Conservation (phyloP, 2,329 filamentous ascomycete species). For the Diaporthe citrichinensis region DNA sequence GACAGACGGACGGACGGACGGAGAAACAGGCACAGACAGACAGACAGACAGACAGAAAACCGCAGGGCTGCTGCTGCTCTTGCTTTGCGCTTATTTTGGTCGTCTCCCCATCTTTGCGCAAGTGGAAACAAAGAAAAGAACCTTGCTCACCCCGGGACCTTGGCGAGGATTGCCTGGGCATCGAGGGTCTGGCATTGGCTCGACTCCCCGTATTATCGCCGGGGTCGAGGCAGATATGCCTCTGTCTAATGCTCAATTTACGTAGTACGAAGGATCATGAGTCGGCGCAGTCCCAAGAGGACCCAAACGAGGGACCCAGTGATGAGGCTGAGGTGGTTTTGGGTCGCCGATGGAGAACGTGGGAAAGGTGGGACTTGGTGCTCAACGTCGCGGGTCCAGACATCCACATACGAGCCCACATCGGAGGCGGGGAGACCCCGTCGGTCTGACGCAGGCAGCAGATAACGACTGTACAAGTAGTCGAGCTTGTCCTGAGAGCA, state of each 20-base stretch:
- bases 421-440: conserved; percentile 24
- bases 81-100: not conserved
- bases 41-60: not conserved
- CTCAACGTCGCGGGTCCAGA: not conserved
- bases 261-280: conserved; percentile 23
- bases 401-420: conserved; percentile 5
- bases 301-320: conserved; percentile 1
- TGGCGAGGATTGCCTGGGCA: conserved; percentile 18
- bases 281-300: not conserved
- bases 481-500: not conserved
- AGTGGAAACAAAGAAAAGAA: conserved; percentile 2
- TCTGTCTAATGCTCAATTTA: conserved; percentile 10
- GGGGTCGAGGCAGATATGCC: conserved; percentile 24
- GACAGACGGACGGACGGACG: not conserved
- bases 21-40: not conserved
- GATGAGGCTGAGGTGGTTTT: conserved; percentile 14
- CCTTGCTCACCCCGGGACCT: conserved; percentile 17
- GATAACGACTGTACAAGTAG: not conserved
- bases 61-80: not conserved
- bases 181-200: conserved; percentile 24
- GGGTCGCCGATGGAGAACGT: conserved; percentile 17
- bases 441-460: conserved; percentile 12
- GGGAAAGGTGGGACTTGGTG: conserved; percentile 4
- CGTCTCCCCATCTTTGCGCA: not conserved
- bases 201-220: conserved; percentile 18